These are phyloP conservation scores for Jacaranda copaia DNA, from an alignment of 257 asterid species.

Conservation along the genomic window DNA sequence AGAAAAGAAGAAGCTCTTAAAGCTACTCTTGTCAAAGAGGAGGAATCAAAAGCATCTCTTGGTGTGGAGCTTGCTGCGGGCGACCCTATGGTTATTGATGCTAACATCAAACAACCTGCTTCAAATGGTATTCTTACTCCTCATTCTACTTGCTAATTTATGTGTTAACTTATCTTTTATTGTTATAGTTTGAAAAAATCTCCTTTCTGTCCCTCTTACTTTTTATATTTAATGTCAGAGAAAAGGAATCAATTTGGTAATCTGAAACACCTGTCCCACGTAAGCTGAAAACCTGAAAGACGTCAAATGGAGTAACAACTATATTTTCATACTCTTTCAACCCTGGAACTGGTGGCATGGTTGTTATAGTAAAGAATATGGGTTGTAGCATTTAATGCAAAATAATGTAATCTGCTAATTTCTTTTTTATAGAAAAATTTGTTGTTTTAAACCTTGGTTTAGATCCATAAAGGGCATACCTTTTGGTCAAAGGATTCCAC, in stretches of 20 bases:
- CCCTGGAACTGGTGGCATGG: too few species aligned
- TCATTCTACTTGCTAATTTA: slow-evolving; percentile 23
- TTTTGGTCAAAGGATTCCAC: background rate
- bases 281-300: too few species aligned
- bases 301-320: too few species aligned
- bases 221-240: too few species aligned
- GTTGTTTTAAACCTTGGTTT: background rate
- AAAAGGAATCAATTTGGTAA: too few species aligned
- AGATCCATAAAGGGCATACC: background rate
- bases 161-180: slow-evolving; percentile 14
- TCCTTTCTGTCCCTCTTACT: too few species aligned
- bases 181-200: background rate
- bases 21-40: slow-evolving; percentile 87
- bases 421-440: background rate
- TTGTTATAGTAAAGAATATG: too few species aligned
- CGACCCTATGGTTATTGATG: slow-evolving; percentile 86
- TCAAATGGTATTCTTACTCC: slow-evolving; percentile 58
- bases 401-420: too few species aligned
- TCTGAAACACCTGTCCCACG: too few species aligned
- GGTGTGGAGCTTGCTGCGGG: slow-evolving; percentile 57
- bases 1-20: slow-evolving; percentile 90
- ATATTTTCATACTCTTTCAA: too few species aligned
- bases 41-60: slow-evolving; percentile 74
- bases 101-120: slow-evolving; percentile 53
- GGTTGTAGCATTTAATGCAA: too few species aligned